Conservation (phyloP, 306 rosid genomes). For the Benincasa hispida region DNA sequence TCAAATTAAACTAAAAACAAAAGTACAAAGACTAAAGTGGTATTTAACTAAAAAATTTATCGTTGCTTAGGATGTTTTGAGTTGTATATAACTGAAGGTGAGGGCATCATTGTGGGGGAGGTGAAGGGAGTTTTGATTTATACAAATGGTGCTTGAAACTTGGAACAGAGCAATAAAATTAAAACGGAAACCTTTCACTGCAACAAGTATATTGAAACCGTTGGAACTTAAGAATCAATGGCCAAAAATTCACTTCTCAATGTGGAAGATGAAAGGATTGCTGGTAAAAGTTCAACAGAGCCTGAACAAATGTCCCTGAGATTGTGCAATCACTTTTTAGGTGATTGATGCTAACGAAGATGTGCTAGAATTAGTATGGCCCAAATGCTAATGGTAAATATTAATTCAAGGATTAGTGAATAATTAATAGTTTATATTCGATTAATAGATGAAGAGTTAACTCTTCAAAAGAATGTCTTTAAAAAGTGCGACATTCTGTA, state of each 20-base stretch:
- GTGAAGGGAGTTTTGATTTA: neutral
- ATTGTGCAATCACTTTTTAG: neutral
- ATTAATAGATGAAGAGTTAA: neutral
- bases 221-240: neutral
- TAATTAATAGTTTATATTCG: neutral
- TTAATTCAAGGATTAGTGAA: neutral
- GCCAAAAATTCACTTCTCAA: neutral
- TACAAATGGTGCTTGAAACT: neutral
- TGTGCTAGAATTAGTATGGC: neutral
- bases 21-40: no score
- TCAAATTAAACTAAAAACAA: no score
- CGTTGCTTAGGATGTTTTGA: neutral
- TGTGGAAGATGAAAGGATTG: neutral
- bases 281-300: neutral
- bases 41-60: neutral
- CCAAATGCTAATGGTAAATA: neutral
- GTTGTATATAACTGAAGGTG: neutral
- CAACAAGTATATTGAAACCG: neutral
- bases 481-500: neutral
- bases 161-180: neutral
- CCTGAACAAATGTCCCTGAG: neutral
- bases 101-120: neutral
- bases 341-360: neutral
- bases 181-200: neutral
- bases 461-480: neutral